phyloP scores from a whole-genome alignment of 257 asterid species.

The Rehmannia glutinosa region DNA sequence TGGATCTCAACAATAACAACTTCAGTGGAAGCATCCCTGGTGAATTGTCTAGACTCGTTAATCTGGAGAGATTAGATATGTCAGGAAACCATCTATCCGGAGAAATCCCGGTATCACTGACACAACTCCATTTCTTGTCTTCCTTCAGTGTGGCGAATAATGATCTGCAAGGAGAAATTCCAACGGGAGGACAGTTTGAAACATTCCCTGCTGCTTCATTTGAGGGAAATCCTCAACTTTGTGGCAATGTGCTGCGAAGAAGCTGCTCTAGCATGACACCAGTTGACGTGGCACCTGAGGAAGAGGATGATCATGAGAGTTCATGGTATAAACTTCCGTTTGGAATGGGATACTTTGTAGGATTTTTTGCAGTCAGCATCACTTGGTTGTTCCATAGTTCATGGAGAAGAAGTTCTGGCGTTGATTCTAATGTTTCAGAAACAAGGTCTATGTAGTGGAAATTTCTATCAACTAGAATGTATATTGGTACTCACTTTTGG shows the following conservation, averaged over 20 bases:
- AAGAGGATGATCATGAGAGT: not conserved
- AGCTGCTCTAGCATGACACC: slow-evolving; percentile 4
- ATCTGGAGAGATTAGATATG: slow-evolving; percentile 27
- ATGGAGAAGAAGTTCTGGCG: not conserved
- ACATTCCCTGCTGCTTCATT: slow-evolving; percentile 26
- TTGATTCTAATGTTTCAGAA: not conserved
- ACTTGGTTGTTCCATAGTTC: slow-evolving; percentile 17
- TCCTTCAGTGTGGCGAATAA: no score
- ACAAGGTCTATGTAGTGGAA: not conserved
- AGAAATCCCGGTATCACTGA: no score
- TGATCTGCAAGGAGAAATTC: no score
- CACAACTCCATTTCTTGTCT: no score
- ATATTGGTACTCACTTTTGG: no score
- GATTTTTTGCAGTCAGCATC: slow-evolving; percentile 25
- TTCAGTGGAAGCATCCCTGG: slow-evolving; percentile 34
- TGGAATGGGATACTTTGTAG: slow-evolving; percentile 29
- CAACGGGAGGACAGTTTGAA: no score
- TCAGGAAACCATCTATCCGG: slow-evolving; percentile 27
- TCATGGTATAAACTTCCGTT: slow-evolving; percentile 24
- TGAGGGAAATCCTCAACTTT: slow-evolving; percentile 38
- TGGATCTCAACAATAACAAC: slow-evolving; percentile 35
- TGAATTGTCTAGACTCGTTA: slow-evolving; percentile 22
- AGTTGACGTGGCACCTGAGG: not conserved
- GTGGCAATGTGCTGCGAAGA: slow-evolving; percentile 21
- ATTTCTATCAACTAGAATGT: no score